Percentiles rank a stretch among this genome's conserved stretches.
Evolutionary conservation across 106 monocot species (phyloP).

Genomic region (Apostasia shenzhenica): DNA sequence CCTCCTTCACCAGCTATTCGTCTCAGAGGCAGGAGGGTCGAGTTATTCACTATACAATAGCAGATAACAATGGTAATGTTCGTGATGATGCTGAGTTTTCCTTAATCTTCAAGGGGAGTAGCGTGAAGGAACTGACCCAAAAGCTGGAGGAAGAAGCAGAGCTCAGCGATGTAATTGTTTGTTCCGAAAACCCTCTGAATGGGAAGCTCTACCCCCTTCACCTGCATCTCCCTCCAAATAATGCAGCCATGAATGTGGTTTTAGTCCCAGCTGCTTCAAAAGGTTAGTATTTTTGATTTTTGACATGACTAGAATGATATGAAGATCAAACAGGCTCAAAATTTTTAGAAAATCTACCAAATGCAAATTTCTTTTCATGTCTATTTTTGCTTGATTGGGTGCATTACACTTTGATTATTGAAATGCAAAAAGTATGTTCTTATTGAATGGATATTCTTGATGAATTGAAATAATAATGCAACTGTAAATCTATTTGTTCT

Average conservation of each 20-base stretch:
- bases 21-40: not conserved
- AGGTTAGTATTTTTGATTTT: constrained; percentile 13
- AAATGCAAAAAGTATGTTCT: too few species aligned
- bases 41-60: constrained; percentile 2
- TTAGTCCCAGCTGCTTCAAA: constrained; percentile 27
- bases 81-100: constrained; percentile 20
- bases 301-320: too few species aligned
- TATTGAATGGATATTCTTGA: too few species aligned
- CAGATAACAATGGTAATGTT: constrained; percentile 8
- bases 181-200: constrained; percentile 34
- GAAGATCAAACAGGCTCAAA: too few species aligned
- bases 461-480: too few species aligned
- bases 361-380: too few species aligned
- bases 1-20: too few species aligned
- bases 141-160: constrained; percentile 42
- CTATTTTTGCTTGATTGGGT: too few species aligned
- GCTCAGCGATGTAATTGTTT: constrained; percentile 34
- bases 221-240: constrained; percentile 51
- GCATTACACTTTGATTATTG: too few species aligned
- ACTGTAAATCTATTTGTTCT: too few species aligned
- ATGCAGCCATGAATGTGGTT: constrained; percentile 34
- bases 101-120: constrained; percentile 34
- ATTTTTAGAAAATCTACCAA: too few species aligned
- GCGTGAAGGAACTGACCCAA: constrained; percentile 26
- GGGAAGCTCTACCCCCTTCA: constrained; percentile 41